These are phyloP conservation scores for Cruciata laevipes DNA, from an alignment of 257 asterid genomes.

Conservation along the genomic window DNA sequence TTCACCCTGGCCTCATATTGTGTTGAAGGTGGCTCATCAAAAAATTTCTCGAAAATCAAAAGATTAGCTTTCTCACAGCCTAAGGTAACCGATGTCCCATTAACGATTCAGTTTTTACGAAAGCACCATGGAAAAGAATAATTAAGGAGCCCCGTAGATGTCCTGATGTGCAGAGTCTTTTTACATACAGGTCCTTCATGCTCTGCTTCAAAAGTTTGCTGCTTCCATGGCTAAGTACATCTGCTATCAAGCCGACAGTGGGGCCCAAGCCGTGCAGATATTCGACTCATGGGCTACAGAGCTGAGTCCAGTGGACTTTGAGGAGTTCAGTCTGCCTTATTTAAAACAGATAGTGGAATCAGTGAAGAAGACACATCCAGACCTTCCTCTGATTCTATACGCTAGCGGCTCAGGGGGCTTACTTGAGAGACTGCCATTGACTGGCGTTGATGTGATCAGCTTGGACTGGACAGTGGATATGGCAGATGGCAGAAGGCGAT, in stretches of 20 bases:
- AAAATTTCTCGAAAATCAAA: constrained; percentile 89
- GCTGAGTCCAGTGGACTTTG: constrained; percentile 90
- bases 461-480: constrained; percentile 98
- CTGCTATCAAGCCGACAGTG: constrained; percentile 91
- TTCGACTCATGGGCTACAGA: constrained; percentile 99
- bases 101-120: not conserved
- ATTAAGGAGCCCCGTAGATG: not conserved
- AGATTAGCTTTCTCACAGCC: constrained; percentile 90
- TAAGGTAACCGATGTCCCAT: constrained; percentile 41
- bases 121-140: too few relatives aligned
- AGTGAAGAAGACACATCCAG: constrained; percentile 72
- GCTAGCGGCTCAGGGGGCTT: constrained; percentile 99
- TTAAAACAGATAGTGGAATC: constrained; percentile 69
- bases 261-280: constrained; percentile 99
- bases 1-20: constrained; percentile 92
- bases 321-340: constrained; percentile 93
- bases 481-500: constrained; percentile 88
- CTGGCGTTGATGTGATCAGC: constrained; percentile 92
- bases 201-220: constrained; percentile 81
- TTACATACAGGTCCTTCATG: constrained; percentile 61
- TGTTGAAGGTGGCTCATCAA: constrained; percentile 98
- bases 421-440: constrained; percentile 85
- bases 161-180: not conserved
- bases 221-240: constrained; percentile 87
- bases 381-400: constrained; percentile 69